Evolutionary conservation across 352 stramenopile genomes (phyloP), one percentile per base, ranked within the genome.

Genomic region (Phytophthora quininea): DNA sequence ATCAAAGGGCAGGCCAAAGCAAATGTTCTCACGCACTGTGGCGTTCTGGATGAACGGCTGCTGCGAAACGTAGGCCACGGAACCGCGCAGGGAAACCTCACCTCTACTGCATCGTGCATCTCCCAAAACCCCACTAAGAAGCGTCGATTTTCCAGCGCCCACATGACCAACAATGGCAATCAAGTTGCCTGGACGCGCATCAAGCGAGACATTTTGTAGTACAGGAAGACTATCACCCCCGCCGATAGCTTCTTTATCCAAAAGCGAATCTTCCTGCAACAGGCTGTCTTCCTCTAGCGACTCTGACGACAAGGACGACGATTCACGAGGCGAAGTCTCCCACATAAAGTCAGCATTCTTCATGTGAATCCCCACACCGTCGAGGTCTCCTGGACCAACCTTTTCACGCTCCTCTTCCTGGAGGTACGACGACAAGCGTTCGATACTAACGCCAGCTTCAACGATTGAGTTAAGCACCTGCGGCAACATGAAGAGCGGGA

Each of bases 21-120:
- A 88, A 71, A 99, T 98, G 75, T 99, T 99, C 46, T 98, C 94
- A 19, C 89, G 82, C 15, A 99, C 73, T 3, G 90, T 98, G 9
- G 93, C 97, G 68, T 99, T 99, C 62, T 99, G 88, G 62, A 99
- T 99, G 64, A 98, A 99, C 7, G 97, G 89, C 31, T 92, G 96
- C 73, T 99, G 97, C 11, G 93, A 80, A 45, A 98, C 96, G 63
- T 98, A 99, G 1, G 93, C 96, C 7, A 99, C 80, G 14, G 80
- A 92, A 5, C 97, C 97, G 19, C 86, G 81, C 2, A 98, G 71
- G 8, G 69, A 62, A 1, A 96, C 82, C 7, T 75, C 55, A 3
- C 85, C 85, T 3, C 58, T 62, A 31, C 64, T 80, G 49, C 77
- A 89, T n/a, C 80, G 76, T 11, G 79, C 81, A 33, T 90, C 74